Evolutionary conservation across 2,329 filamentous ascomycete species (phyloP), one percentile per base, ranked within the genome.

Genomic region (Didymella arachidicola): DNA sequence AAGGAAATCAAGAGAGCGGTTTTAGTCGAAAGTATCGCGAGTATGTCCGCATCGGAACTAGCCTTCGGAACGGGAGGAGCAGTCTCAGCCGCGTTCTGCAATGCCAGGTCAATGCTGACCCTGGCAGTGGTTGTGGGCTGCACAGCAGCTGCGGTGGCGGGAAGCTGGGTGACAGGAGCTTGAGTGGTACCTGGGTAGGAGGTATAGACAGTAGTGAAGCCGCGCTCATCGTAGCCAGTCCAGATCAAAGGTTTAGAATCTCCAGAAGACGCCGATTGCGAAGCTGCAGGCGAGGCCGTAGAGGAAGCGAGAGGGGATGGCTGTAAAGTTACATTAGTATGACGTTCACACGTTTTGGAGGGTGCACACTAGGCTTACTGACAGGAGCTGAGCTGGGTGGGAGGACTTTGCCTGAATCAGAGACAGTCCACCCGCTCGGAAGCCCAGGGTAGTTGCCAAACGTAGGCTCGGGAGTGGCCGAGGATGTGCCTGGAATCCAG

Each of bases 381-480:
- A 87, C 85, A 81, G 84, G 82, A 71, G 86, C 86, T 80, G 87
- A 86, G 78, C 84, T 86, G 66, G 87, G 85, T 72, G 90, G 90
- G 72, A 92, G 83, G 70, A 95, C 87, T 81, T 93, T 94, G 73
- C 92, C 91, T 67, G 87, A 85, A 61, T 87, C 82, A 49, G 88
- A 91, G 79, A 95, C 91, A 61, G 88, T 85, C 92, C 92, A 97
- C 59, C 91, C 92, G 69, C 83, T 86, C 39, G 93, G 92, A 59
- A 96, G 86, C 62, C 85, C 84, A 44, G 80, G 80, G 60, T 81
- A 80, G 60, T 78, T 79, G 55, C 78, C 79, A 65, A 78, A 78
- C 5, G 78, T 79, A 57, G 78, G 72, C 19, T 81, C 71, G 62
- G 80, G 72, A 42, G 83, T 80, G 29, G 80, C 79, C 12, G 85